Evolutionary conservation across 345 rosid genomes (phyloP).

Genomic region (Populus deltoides): DNA sequence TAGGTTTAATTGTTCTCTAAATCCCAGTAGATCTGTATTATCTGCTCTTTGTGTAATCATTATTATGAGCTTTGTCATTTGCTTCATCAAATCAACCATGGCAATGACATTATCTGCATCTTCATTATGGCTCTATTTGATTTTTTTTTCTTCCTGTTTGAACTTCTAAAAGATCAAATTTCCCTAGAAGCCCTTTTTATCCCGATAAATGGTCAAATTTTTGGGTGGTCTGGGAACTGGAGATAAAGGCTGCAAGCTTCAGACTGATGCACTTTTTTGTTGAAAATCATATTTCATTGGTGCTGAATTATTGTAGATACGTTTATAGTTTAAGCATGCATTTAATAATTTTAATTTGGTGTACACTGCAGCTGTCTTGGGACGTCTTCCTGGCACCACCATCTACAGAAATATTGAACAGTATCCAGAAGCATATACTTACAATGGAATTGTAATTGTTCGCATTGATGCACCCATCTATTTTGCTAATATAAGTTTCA

Average conservation of each 20-base stretch:
- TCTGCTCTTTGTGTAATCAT: not conserved
- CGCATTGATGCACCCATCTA: constrained; percentile 92
- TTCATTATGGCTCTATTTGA: not conserved
- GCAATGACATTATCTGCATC: not conserved
- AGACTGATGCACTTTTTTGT: not conserved
- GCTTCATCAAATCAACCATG: not conserved
- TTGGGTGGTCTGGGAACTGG: not conserved
- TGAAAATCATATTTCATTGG: not conserved
- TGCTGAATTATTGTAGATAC: not conserved
- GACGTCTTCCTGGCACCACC: constrained; percentile 98
- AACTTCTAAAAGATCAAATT: not conserved
- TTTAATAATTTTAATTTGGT: not conserved
- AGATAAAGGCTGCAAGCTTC: not conserved
- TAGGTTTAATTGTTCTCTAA: not conserved
- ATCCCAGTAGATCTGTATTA: not conserved
- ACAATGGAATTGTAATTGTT: constrained; percentile 88
- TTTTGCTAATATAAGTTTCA: constrained; percentile 92
- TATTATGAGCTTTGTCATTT: not conserved
- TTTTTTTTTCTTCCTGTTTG: not conserved
- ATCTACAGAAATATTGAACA: constrained; percentile 84
- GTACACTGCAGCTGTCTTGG: constrained; percentile 74
- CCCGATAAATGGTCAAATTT: not conserved
- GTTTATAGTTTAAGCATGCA: not conserved
- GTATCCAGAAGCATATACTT: constrained; percentile 94
- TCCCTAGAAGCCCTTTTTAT: not conserved